Evolutionary conservation across 1,284 basidiomycete species (phyloP).

Genomic region (Xerocomus cyaneibrunnescens): DNA sequence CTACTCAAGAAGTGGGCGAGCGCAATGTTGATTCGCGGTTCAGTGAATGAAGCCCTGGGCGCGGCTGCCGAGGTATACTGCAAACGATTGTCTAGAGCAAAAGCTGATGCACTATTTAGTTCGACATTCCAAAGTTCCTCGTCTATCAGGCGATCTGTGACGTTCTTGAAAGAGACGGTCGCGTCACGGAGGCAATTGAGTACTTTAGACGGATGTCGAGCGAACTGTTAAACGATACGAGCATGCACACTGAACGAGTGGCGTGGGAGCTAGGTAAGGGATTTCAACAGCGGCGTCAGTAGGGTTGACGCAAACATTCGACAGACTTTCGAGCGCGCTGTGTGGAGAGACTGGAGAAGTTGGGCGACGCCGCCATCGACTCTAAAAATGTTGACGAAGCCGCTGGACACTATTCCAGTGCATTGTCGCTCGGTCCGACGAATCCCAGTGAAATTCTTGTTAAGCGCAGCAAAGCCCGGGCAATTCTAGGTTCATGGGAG

Average conservation of each 20-base stretch:
- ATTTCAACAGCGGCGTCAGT: neutral
- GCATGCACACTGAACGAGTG: neutral
- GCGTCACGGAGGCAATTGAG: neutral
- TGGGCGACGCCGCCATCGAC: neutral
- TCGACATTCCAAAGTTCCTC: neutral
- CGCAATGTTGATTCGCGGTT: neutral
- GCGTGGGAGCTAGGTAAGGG: neutral
- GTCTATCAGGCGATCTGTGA: neutral
- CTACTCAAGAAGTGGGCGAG: slow-evolving; percentile 10
- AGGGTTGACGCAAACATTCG: neutral
- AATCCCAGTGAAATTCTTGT: neutral
- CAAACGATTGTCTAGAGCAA: neutral
- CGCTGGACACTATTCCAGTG: neutral
- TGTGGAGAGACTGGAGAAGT: neutral
- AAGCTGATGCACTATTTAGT: neutral
- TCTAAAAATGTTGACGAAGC: neutral
- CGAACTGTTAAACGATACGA: neutral
- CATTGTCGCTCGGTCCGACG: neutral
- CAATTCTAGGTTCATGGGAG: neutral
- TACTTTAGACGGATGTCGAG: neutral
- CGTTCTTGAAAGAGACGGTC: neutral
- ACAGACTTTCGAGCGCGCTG: neutral
- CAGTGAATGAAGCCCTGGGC: neutral
- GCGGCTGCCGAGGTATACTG: slow-evolving; percentile 4
- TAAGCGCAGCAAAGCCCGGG: neutral